Evolutionary conservation across 2,329 filamentous ascomycete species (phyloP).

Genomic region (Aureobasidium leucospermi): DNA sequence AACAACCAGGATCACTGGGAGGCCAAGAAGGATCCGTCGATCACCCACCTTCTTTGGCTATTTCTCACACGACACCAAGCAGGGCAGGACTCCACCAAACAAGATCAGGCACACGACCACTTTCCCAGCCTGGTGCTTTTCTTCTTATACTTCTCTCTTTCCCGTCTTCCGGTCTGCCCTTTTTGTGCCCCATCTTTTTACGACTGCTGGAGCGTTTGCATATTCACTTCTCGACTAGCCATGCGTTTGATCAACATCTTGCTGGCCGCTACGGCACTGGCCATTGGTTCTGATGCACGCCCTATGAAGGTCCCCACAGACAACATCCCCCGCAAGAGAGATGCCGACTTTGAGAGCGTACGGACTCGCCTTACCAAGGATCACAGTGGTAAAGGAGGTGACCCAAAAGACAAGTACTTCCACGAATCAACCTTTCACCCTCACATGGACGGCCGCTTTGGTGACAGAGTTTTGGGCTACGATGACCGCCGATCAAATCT

Average conservation of each 20-base stretch:
- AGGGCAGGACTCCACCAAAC: background rate
- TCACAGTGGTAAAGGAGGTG: conserved; percentile 27
- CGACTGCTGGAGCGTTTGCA: background rate
- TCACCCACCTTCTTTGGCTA: background rate
- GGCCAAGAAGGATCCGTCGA: conserved; percentile 9
- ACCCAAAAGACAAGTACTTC: conserved; percentile 44
- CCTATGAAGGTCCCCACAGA: conserved; percentile 8
- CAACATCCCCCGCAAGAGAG: conserved; percentile 20
- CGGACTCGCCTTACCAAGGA: conserved; percentile 33
- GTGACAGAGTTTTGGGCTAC: conserved; percentile 36
- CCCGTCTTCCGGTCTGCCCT: background rate
- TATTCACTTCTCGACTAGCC: background rate
- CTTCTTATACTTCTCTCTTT: background rate
- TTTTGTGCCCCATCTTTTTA: background rate
- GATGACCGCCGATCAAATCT: conserved; percentile 43
- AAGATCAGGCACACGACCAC: conserved; percentile 8
- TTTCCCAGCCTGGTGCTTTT: background rate
- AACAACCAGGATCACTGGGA: conserved; percentile 1
- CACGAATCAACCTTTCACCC: conserved; percentile 46
- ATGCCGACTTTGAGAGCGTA: conserved; percentile 39
- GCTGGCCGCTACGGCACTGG: background rate
- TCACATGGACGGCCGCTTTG: conserved; percentile 53
- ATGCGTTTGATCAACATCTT: conserved; percentile 6
- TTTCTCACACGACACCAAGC: conserved; percentile 9
- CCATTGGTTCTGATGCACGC: background rate